A percentile compares a stretch with the other conserved stretches of the same genome.
Evolutionary conservation across 1,284 basidiomycete species (phyloP).

Genomic region (Pyrrhoderma lamaoense): DNA sequence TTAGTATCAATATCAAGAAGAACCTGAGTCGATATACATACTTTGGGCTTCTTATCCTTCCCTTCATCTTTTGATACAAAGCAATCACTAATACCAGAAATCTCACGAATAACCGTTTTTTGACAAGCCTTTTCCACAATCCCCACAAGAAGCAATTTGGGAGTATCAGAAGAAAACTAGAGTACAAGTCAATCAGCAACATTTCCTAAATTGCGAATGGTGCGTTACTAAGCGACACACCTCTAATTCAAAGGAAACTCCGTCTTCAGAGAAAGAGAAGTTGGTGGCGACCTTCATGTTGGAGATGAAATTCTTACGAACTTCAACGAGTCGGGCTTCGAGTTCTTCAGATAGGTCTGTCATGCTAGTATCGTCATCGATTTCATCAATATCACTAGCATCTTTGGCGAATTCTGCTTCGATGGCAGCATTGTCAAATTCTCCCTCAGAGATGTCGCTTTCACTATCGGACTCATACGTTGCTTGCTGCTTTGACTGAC

Average conservation of each 20-base stretch:
- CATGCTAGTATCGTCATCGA: conserved; percentile 47
- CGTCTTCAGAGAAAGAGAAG: conserved; percentile 72
- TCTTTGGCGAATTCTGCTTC: conserved; percentile 61
- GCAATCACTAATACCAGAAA: conserved; percentile 78
- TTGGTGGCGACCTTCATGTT: conserved; percentile 54
- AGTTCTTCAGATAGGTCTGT: conserved; percentile 29
- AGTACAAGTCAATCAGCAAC: neutral
- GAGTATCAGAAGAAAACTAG: conserved; percentile 65
- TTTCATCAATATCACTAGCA: conserved; percentile 41
- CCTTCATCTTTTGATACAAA: conserved; percentile 62
- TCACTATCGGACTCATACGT: conserved; percentile 49
- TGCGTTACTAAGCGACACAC: conserved; percentile 37
- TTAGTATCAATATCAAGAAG: conserved; percentile 13
- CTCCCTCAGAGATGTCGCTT: conserved; percentile 43
- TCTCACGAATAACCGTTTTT: conserved; percentile 81
- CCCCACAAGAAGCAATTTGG: conserved; percentile 88
- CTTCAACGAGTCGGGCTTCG: conserved; percentile 30
- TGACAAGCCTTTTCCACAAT: conserved; percentile 83
- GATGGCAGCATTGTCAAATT: conserved; percentile 55
- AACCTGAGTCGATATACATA: conserved; percentile 25
- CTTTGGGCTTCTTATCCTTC: conserved; percentile 40
- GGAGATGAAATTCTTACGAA: conserved; percentile 13
- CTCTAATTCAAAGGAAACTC: conserved; percentile 75
- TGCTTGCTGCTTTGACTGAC: conserved; percentile 41
- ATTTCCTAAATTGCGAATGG: too few species aligned